Evolutionary conservation across 1,284 basidiomycete species (phyloP).

Genomic region (Ustilago shanxiensis): DNA sequence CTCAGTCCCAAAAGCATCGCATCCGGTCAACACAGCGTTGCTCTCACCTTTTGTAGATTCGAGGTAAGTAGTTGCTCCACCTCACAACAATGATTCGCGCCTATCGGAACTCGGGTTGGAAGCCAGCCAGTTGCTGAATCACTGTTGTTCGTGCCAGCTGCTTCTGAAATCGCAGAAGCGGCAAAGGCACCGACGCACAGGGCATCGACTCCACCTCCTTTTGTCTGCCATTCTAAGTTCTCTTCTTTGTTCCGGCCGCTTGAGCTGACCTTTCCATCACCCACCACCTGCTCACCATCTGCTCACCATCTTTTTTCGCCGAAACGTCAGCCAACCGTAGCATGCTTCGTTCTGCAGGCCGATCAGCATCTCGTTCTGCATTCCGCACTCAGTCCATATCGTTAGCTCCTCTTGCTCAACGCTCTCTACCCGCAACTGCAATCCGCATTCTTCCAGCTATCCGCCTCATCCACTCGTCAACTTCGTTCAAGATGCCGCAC

Average conservation of each 20-base stretch:
- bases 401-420: slow-evolving; percentile 2
- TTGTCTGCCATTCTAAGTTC: no score
- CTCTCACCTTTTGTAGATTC: not conserved
- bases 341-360: slow-evolving; percentile 43
- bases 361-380: slow-evolving; percentile 19
- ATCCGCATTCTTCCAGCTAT: not conserved
- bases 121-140: slow-evolving; percentile 3
- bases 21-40: no score
- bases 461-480: slow-evolving; percentile 22
- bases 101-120: not conserved
- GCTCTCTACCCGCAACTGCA: not conserved
- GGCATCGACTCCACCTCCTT: not conserved
- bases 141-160: not conserved
- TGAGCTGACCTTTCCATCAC: not conserved
- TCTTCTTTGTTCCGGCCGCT: not conserved
- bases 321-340: slow-evolving; percentile 18
- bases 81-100: not conserved
- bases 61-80: not conserved
- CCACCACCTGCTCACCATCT: not conserved
- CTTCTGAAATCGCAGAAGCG: slow-evolving; percentile 1
- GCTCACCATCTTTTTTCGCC: no score
- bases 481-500: slow-evolving; percentile 53
- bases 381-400: slow-evolving; percentile 8
- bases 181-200: not conserved
- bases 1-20: no score